Evolutionary conservation across 129 eudicot genomes (phyloP), one percentile per base, ranked within the genome.

Genomic region (Kitagawia praeruptora): DNA sequence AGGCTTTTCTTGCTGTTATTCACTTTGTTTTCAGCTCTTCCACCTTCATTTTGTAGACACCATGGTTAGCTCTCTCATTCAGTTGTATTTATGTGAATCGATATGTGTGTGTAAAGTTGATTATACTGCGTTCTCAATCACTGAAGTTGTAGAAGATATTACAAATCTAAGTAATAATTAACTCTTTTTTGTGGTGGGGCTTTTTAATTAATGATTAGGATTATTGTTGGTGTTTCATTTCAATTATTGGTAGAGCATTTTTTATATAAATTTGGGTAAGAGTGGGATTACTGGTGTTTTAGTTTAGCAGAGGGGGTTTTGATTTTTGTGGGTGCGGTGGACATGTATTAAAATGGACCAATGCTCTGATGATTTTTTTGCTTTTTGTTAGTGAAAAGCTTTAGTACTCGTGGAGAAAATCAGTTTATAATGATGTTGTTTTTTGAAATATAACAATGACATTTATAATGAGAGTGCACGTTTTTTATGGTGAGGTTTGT

Each of bases 21-120:
- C 73, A 75, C 83, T 72, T 69, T 80, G 44, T 23, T 89, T 42
- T 67, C 70, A 34, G 66, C 83, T 37, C 80, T 87, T 73, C 88
- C 75, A 53, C 82, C 82, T 81, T 82, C 88, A n/a, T 45, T 40
- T 83, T 74, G 89, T 83, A 79, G 85, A 71, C 88, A 70, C 69
- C 69, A 61, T 61, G 91, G 97, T 91, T 81, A 78, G 58, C 66
- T 70, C 80, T 28, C 76, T 77, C 61, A 15, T 53, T 31, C 61
- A 47, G 12, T 27, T 39, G 31, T 4, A 41, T 75, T 45, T 16
- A 8, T 70, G 16, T 31, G 11, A 37, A 70, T 79, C 44, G 27
- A 6, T 70, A 18, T 42, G 69, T 82, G 67, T 79, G 71, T 28
- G 14, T 64, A 27, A 23, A 37, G 46, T 71, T 71, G 15, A 58